A percentile compares a stretch with the other conserved stretches of the same genome.
These are phyloP conservation scores for Aspergillus ibericus DNA, from an alignment of 2,329 filamentous ascomycete species.

Conservation along the genomic window DNA sequence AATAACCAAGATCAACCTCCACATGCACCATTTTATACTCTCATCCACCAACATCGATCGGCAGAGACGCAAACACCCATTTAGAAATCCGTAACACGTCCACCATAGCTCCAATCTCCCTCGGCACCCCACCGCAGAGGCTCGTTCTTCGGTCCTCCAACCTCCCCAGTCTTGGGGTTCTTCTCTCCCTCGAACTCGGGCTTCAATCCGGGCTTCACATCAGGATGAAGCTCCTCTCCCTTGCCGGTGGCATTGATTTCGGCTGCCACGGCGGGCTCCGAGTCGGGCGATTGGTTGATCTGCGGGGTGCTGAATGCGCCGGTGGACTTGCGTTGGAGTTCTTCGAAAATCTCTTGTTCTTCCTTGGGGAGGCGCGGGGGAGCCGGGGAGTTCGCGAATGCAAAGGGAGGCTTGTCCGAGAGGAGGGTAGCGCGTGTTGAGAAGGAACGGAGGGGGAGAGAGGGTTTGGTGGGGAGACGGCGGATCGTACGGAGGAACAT, in stretches of 20 bases:
- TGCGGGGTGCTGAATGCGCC: slow-evolving; percentile 71
- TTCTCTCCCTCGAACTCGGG: slow-evolving; percentile 91
- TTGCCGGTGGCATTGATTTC: slow-evolving; percentile 56
- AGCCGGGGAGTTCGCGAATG: slow-evolving; percentile 56
- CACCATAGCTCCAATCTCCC: slow-evolving; percentile 92
- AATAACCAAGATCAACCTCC: background rate
- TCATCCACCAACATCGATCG: background rate
- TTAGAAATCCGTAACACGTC: slow-evolving; percentile 86
- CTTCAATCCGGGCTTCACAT: slow-evolving; percentile 72
- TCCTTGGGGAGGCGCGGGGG: slow-evolving; percentile 85
- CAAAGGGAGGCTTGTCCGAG: slow-evolving; percentile 27
- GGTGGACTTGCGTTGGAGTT: slow-evolving; percentile 74
- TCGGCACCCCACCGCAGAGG: slow-evolving; percentile 78
- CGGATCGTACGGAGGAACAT: background rate
- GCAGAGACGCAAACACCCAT: too few relatives aligned
- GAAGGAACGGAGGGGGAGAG: background rate
- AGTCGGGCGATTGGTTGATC: slow-evolving; percentile 52
- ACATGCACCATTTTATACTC: background rate
- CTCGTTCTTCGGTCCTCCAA: slow-evolving; percentile 96
- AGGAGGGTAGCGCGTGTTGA: background rate
- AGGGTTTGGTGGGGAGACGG: background rate
- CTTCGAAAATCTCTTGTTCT: slow-evolving; percentile 87
- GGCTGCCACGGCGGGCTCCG: slow-evolving; percentile 24
- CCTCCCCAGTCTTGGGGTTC: slow-evolving; percentile 92
- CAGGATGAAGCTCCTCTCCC: slow-evolving; percentile 67